phyloP scores from a whole-genome alignment of 2,329 filamentous ascomycete genomes.

The Beauveria bassiana region DNA sequence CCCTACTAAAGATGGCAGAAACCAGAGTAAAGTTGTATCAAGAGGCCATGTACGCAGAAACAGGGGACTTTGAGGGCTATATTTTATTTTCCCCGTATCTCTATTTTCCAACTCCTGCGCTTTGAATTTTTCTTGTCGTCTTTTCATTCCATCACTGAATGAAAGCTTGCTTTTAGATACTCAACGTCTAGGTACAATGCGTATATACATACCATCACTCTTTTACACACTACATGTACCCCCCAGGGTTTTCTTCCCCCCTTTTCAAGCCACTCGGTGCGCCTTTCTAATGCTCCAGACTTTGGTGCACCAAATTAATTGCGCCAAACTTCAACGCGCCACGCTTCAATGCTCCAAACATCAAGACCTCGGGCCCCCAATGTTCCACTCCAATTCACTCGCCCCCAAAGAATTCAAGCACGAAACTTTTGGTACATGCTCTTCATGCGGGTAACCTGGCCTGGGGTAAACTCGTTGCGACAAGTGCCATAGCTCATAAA shows the following conservation, averaged over 20 bases:
- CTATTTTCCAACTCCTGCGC: no score
- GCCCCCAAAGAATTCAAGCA: not conserved
- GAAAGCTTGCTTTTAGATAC: not conserved
- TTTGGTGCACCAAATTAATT: not conserved
- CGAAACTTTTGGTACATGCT: conserved; percentile 9
- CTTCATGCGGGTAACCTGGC: conserved; percentile 11
- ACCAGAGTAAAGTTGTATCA: no score
- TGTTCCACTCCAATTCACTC: no score
- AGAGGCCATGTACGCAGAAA: no score
- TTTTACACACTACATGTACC: not conserved
- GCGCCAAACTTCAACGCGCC: not conserved
- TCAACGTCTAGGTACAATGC: not conserved
- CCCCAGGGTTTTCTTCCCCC: no score
- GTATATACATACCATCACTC: not conserved
- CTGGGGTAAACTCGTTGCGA: conserved; percentile 11
- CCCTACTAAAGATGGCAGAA: no score
- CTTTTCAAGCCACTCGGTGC: not conserved
- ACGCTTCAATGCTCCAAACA: not conserved
- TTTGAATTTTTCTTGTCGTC: no score
- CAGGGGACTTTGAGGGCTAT: no score
- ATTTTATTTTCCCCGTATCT: no score
- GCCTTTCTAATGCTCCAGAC: not conserved
- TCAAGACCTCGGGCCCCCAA: not conserved
- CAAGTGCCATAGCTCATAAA: conserved; percentile 14
- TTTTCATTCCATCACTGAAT: no score